Evolutionary conservation across 306 rosid species (phyloP).

Genomic region (Clitoria ternatea): DNA sequence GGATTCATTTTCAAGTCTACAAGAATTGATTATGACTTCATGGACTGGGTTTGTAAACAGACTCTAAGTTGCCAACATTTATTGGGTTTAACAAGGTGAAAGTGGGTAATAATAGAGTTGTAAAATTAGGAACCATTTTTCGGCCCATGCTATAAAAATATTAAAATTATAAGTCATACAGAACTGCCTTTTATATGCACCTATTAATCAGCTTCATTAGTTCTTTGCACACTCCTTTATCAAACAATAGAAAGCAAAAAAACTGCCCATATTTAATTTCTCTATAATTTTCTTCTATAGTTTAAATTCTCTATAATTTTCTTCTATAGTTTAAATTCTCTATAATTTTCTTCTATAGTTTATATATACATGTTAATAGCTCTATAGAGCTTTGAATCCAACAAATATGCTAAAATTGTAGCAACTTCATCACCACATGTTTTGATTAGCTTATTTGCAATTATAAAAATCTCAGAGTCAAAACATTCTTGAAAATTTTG

Average conservation of each 20-base stretch:
- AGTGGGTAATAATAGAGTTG: not conserved
- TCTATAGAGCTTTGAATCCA: not conserved
- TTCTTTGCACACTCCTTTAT: not conserved
- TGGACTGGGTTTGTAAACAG: no score
- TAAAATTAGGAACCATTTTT: not conserved
- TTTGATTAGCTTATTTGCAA: not conserved
- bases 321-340: no score
- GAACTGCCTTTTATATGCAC: not conserved
- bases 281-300: no score
- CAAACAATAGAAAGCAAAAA: not conserved
- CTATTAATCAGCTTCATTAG: not conserved
- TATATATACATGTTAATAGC: not conserved
- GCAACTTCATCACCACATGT: not conserved
- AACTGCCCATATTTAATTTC: no score
- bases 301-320: no score
- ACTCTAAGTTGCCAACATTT: not conserved
- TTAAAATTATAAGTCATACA: not conserved
- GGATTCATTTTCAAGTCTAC: no score
- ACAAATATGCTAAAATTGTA: not conserved
- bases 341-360: not conserved
- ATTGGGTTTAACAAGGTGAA: not conserved
- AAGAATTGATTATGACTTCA: no score
- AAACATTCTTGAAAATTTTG: not conserved
- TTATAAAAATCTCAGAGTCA: not conserved
- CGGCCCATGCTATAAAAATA: no score